A percentile compares a stretch with the other conserved stretches of the same genome.
These are phyloP conservation scores for Hymenoscyphus fraxineus DNA, from an alignment of 2,329 filamentous ascomycete species.

Conservation along the genomic window DNA sequence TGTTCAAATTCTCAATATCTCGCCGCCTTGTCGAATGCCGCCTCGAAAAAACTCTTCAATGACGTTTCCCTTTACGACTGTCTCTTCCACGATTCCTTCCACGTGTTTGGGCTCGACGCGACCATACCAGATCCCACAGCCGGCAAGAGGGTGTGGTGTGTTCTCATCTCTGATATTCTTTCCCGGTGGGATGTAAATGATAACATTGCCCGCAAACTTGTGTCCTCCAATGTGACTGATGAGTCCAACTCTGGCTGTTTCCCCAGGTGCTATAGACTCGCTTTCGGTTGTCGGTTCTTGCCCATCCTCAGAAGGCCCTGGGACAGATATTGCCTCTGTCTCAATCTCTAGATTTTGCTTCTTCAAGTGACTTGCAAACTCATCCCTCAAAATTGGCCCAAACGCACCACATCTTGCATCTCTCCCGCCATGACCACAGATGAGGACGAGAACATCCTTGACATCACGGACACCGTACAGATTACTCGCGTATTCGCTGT, in stretches of 20 bases:
- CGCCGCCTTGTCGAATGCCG: constrained; percentile 54
- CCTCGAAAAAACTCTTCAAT: constrained; percentile 71
- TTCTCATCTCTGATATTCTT: constrained; percentile 39
- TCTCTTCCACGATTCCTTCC: constrained; percentile 71
- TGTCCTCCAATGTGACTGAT: constrained; percentile 82
- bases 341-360: constrained; percentile 48
- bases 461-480: constrained; percentile 59
- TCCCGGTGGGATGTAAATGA: constrained; percentile 68
- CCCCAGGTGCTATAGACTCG: constrained; percentile 5
- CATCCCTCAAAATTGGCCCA: constrained; percentile 66
- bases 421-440: constrained; percentile 82
- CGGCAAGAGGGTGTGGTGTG: constrained; percentile 55
- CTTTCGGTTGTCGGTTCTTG: constrained; percentile 35
- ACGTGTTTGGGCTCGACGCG: constrained; percentile 72
- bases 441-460: constrained; percentile 69
- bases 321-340: constrained; percentile 39
- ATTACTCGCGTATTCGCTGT: constrained; percentile 48
- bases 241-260: constrained; percentile 58
- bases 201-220: constrained; percentile 82
- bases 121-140: constrained; percentile 79
- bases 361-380: constrained; percentile 63
- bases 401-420: constrained; percentile 80
- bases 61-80: constrained; percentile 62
- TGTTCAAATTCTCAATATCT: constrained; percentile 40
- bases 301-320: constrained; percentile 34